Conservation (phyloP, 2,329 filamentous ascomycete species). For the Rhinocladiella mackenziei region DNA sequence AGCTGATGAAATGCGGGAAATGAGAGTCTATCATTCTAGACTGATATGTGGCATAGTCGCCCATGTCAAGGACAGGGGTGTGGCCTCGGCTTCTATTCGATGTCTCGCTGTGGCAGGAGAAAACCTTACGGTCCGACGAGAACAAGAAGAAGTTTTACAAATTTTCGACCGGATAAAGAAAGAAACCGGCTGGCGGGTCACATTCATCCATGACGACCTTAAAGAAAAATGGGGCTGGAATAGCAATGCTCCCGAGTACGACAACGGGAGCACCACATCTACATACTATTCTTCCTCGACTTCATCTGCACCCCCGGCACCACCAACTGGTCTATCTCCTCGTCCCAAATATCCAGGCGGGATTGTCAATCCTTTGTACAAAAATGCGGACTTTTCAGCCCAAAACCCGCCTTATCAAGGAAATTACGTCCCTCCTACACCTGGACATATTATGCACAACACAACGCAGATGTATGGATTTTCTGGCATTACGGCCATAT, state of each 20-base stretch:
- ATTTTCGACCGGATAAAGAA: constrained; percentile 72
- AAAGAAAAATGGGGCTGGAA: constrained; percentile 75
- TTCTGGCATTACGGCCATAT: constrained; percentile 18
- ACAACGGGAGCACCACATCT: constrained; percentile 33
- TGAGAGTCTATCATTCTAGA: constrained; percentile 70
- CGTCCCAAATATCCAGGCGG: constrained; percentile 40
- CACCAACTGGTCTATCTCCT: constrained; percentile 24
- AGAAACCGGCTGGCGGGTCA: constrained; percentile 74
- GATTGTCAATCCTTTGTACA: constrained; percentile 67
- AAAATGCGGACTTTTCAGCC: constrained; percentile 68
- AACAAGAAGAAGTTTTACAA: constrained; percentile 75
- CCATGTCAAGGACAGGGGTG: constrained; percentile 74
- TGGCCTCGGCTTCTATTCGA: constrained; percentile 73
- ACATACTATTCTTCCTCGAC: constrained; percentile 28
- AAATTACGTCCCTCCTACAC: constrained; percentile 66
- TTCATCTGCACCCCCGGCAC: constrained; percentile 8
- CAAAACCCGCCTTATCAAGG: constrained; percentile 78
- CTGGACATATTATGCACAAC: constrained; percentile 21
- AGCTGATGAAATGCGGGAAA: constrained; percentile 63
- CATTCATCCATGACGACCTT: constrained; percentile 67
- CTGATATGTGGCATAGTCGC: constrained; percentile 87
- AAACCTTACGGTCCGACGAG: constrained; percentile 61
- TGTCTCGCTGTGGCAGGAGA: constrained; percentile 74
- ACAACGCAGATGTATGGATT: constrained; percentile 27
- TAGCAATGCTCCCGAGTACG: constrained; percentile 37